These are phyloP conservation scores for Paecilomyces formosus DNA, from an alignment of 2,329 filamentous ascomycete genomes.

Conservation along the genomic window DNA sequence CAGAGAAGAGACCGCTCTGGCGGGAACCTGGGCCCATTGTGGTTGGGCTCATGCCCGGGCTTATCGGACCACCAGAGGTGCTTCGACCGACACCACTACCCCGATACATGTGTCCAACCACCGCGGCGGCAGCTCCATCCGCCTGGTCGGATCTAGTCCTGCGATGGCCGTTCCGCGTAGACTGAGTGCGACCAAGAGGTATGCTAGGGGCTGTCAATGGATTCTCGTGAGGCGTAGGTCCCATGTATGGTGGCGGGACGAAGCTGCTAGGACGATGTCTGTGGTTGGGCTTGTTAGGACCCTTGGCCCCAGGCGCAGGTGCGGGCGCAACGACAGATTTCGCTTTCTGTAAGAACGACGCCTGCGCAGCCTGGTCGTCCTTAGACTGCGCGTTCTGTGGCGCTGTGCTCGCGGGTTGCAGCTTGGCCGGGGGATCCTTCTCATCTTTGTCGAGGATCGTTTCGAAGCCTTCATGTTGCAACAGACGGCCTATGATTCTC, in stretches of 20 bases:
- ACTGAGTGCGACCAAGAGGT: constrained; percentile 35
- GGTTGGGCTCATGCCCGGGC: constrained; percentile 46
- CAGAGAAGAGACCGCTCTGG: constrained; percentile 30
- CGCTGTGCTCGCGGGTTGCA: constrained; percentile 47
- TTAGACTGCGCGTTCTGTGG: constrained; percentile 58
- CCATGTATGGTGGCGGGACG: constrained; percentile 29
- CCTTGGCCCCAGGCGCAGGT: neutral
- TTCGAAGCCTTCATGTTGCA: constrained; percentile 93
- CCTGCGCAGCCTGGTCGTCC: constrained; percentile 39
- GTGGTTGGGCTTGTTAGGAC: constrained; percentile 24
- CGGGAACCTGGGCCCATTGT: constrained; percentile 32
- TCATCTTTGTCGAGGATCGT: constrained; percentile 79
- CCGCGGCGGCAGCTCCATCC: constrained; percentile 51
- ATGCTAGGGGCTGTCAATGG: constrained; percentile 42
- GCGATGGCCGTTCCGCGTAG: constrained; percentile 35
- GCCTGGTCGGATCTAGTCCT: constrained; percentile 44
- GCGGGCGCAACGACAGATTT: constrained; percentile 46
- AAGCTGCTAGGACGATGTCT: constrained; percentile 41
- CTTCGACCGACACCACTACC: constrained; percentile 43
- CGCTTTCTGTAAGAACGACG: constrained; percentile 51
- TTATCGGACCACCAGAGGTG: constrained; percentile 46
- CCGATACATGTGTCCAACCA: constrained; percentile 87
- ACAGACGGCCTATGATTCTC: constrained; percentile 92
- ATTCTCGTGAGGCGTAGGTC: constrained; percentile 36
- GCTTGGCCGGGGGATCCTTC: constrained; percentile 31